Evolutionary conservation across 2,329 filamentous ascomycete species (phyloP).

Genomic region (Westerdykella ornata): DNA sequence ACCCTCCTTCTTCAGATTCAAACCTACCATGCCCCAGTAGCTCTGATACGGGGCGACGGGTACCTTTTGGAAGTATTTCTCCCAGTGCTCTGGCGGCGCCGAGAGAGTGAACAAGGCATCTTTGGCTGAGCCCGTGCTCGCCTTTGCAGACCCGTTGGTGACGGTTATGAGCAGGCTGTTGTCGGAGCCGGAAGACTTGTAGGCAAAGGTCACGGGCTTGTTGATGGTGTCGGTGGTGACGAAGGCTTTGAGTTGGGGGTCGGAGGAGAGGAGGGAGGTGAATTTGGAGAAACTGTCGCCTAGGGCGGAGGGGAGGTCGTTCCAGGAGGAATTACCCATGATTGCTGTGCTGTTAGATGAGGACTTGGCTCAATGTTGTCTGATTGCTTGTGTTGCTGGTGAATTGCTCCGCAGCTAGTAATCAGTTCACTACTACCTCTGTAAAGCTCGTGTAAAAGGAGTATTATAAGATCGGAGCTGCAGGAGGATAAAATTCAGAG

Average conservation of each 20-base stretch:
- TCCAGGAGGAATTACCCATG: conserved; percentile 17
- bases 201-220: conserved; percentile 28
- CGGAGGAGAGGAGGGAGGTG: conserved; percentile 27
- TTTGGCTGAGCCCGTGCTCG: conserved; percentile 22
- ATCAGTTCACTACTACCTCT: too few species aligned
- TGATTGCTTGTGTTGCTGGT: too few species aligned
- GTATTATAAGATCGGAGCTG: too few species aligned
- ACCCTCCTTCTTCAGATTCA: conserved; percentile 47
- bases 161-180: conserved; percentile 31
- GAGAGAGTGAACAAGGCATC: conserved; percentile 37
- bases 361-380: too few species aligned
- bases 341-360: too few species aligned
- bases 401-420: too few species aligned
- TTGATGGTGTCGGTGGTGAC: conserved; percentile 32
- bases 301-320: conserved; percentile 29
- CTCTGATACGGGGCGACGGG: conserved; percentile 42
- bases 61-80: conserved; percentile 41
- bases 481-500: too few species aligned
- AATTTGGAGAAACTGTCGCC: conserved; percentile 29
- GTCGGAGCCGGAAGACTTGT: conserved; percentile 32
- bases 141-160: conserved; percentile 25
- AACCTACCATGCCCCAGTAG: conserved; percentile 43
- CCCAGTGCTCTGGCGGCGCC: conserved; percentile 43
- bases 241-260: conserved; percentile 33
- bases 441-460: too few species aligned